A percentile compares a stretch with the other conserved stretches of the same genome.
Conservation (phyloP, 1,284 basidiomycete genomes). For the Flammula alnicola region DNA sequence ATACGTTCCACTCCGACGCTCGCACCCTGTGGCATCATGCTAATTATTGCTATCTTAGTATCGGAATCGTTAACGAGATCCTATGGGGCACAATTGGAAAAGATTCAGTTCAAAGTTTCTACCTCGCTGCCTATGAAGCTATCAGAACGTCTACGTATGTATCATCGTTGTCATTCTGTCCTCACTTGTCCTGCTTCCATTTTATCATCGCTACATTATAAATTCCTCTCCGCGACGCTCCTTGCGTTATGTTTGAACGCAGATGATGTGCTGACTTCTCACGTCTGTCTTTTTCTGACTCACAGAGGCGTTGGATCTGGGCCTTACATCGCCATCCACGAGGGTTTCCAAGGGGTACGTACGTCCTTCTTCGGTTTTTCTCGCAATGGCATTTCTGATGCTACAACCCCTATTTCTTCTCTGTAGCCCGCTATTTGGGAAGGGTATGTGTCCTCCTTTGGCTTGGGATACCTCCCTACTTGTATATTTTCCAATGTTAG, state of each 20-base stretch:
- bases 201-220: conserved; percentile 3
- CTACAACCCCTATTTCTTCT: conserved; percentile 11
- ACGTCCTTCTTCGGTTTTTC: conserved; percentile 19
- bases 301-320: conserved; percentile 58
- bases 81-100: conserved; percentile 57
- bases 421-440: conserved; percentile 45
- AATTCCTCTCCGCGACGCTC: conserved; percentile 1
- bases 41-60: conserved; percentile 27
- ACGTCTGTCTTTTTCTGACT: conserved; percentile 11
- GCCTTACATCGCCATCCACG: conserved; percentile 76
- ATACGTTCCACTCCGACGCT: neutral
- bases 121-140: conserved; percentile 69
- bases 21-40: conserved; percentile 5
- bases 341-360: conserved; percentile 71
- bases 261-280: conserved; percentile 3
- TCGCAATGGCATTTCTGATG: conserved; percentile 9
- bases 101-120: conserved; percentile 53
- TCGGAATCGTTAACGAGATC: conserved; percentile 69
- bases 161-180: conserved; percentile 6
- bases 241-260: neutral
- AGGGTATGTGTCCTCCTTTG: conserved; percentile 32
- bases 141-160: conserved; percentile 62
- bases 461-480: neutral
- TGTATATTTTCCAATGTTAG: neutral
- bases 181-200: conserved; percentile 5